Percentiles rank a stretch among this genome's conserved stretches.
Evolutionary conservation across 2,329 filamentous ascomycete genomes (phyloP).

Genomic region (Hymenoscyphus linearis): DNA sequence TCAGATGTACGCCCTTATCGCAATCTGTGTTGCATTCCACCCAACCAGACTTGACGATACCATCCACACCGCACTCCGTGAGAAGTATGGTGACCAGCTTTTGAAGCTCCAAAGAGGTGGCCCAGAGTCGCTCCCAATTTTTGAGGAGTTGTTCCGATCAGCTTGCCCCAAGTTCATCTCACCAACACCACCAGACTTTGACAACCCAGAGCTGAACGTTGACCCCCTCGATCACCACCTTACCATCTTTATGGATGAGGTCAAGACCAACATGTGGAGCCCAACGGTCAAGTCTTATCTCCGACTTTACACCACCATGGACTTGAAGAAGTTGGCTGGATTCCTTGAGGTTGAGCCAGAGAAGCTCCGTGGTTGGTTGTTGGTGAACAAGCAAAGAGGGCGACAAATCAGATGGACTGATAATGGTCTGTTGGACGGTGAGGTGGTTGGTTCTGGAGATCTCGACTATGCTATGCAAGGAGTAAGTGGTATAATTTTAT

Average conservation of each 20-base stretch:
- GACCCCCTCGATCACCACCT: constrained; percentile 98
- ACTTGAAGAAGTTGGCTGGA: constrained; percentile 93
- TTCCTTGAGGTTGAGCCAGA: constrained; percentile 98
- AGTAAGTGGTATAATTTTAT: constrained; percentile 49
- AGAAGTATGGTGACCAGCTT: constrained; percentile 99
- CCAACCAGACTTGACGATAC: constrained; percentile 96
- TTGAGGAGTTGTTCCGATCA: constrained; percentile 94
- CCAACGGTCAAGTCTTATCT: constrained; percentile 98
- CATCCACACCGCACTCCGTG: constrained; percentile 93
- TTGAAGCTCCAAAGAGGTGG: constrained; percentile 94
- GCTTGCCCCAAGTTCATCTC: constrained; percentile 99
- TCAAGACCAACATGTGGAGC: constrained; percentile 98
- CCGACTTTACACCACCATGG: constrained; percentile 99
- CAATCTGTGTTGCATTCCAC: constrained; percentile 97
- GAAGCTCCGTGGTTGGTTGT: constrained; percentile 84
- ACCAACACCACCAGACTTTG: constrained; percentile 93
- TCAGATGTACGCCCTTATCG: constrained; percentile 98
- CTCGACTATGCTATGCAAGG: constrained; percentile 96
- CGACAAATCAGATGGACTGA: constrained; percentile 94
- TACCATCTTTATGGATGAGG: constrained; percentile 98
- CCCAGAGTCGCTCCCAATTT: constrained; percentile 89
- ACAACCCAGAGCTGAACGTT: constrained; percentile 91
- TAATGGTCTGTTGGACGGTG: constrained; percentile 83
- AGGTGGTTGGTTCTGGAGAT: constrained; percentile 88
- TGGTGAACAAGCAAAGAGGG: constrained; percentile 98